Percentiles rank a stretch among this genome's conserved stretches.
phyloP scores from a whole-genome alignment of 768 basidiomycete genomes.

The Rhizopogon sp. region DNA sequence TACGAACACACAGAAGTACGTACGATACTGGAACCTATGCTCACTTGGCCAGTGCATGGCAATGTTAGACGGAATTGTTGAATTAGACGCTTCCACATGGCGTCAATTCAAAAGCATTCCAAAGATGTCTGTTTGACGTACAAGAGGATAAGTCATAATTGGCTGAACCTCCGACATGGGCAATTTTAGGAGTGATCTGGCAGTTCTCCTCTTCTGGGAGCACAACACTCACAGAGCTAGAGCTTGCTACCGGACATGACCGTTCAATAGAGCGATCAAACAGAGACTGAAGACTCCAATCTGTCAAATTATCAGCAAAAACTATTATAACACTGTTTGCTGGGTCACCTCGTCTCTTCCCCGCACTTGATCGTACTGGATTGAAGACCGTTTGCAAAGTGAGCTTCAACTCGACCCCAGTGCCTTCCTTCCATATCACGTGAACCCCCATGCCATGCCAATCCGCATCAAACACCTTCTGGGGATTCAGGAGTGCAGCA shows the following conservation, averaged over 20 bases:
- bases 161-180: constrained; percentile 29
- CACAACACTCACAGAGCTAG: constrained; percentile 48
- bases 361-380: constrained; percentile 54
- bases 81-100: neutral
- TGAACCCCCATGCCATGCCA: constrained; percentile 89
- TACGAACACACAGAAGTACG: constrained; percentile 12
- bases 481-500: constrained; percentile 77
- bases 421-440: constrained; percentile 54
- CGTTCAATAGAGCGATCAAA: constrained; percentile 64
- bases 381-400: constrained; percentile 76
- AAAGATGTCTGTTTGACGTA: constrained; percentile 23
- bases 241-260: constrained; percentile 65
- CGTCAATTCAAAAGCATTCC: neutral
- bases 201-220: constrained; percentile 40
- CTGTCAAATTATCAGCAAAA: constrained; percentile 29
- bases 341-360: constrained; percentile 49
- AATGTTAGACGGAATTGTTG: constrained; percentile 44
- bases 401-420: constrained; percentile 61
- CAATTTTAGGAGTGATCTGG: constrained; percentile 49
- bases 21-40: constrained; percentile 54
- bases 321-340: neutral
- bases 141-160: constrained; percentile 46
- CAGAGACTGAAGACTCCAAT: constrained; percentile 68
- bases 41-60: constrained; percentile 51
- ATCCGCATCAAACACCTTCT: constrained; percentile 81